Evolutionary conservation across 495 filamentous ascomycete genomes (phyloP), one percentile per base, ranked within the genome.

Genomic region (Trichoderma parareesei): DNA sequence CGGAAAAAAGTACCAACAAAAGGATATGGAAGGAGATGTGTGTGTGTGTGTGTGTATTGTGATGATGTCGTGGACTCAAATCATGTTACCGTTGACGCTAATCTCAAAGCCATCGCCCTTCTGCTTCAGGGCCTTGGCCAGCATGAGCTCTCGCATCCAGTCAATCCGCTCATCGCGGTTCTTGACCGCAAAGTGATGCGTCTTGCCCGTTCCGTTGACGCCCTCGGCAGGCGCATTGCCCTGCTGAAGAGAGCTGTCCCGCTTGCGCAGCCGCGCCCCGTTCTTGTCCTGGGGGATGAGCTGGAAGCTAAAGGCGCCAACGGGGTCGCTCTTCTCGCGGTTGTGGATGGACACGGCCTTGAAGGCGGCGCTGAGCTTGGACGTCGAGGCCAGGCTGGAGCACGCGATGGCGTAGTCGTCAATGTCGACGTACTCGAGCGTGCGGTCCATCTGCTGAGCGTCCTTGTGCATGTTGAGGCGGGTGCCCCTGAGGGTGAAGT

Each of bases 71-170:
- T 62, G 10, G 7, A 8, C 3, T 60, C 82, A 92, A 69, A 95
- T 84, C 76, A 85, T 85, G 69, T 85, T 85, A 18, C 93, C 93
- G 72, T 97, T 97, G 60, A 96, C 80, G 64, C 85, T 87, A 65
- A 96, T 79, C 73, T 88, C 86, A 60, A 84, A 95, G 9, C 93
- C 93, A 67, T 89, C 86, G 16, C 87, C 86, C 77, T 91, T 91
- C 71, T 90, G 88, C 78, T 85, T 88, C 65, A 92, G 76, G 27
- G 93, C 93, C 73, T 93, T 96, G 5, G 93, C 93, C 33, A 98
- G 85, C 94, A 98, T 97, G 61, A 98, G 75, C 81, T 97, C 92
- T 3, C 94, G 79, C 94, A 97, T 97, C 94, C 94, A 98, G 68
- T 96, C 93, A 65, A 97, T 97, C 40, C 94, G 83, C 73, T 97